Evolutionary conservation across 108 stramenopile species (phyloP).

Genomic region (Cafeteria roenbergensis): DNA sequence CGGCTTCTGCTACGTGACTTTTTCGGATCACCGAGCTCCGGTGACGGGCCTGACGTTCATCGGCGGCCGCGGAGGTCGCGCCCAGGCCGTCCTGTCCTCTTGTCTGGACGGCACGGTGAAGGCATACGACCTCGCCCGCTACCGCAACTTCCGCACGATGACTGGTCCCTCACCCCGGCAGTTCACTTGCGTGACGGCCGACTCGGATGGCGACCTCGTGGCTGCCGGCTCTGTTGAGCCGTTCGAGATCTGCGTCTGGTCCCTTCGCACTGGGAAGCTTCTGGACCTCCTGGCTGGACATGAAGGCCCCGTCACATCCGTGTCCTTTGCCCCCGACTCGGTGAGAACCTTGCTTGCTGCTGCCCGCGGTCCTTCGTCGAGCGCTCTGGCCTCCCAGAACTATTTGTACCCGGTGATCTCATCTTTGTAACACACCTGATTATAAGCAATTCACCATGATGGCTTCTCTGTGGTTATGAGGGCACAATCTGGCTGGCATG

Average conservation of each 20-base stretch:
- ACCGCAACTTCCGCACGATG: constrained; percentile 83
- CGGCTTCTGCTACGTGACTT: constrained; percentile 93
- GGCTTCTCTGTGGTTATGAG: no score
- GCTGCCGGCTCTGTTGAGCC: constrained; percentile 76
- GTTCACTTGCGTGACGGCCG: constrained; percentile 79
- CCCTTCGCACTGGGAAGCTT: constrained; percentile 68
- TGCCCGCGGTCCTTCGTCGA: no score
- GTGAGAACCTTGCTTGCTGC: no score
- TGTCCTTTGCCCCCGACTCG: constrained; percentile 61
- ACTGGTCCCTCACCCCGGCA: constrained; percentile 74
- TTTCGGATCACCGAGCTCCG: constrained; percentile 82
- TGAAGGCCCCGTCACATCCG: constrained; percentile 63
- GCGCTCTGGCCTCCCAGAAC: no score
- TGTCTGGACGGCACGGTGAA: constrained; percentile 89
- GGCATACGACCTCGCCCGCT: constrained; percentile 86
- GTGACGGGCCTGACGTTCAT: constrained; percentile 76
- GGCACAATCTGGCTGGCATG: no score
- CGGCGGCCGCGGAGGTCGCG: constrained; percentile 36
- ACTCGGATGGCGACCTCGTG: constrained; percentile 76
- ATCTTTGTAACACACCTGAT: no score
- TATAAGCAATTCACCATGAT: no score
- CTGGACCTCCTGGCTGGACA: constrained; percentile 90
- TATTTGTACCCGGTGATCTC: no score
- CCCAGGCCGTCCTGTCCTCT: constrained; percentile 70
- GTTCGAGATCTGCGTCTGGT: constrained; percentile 80